Evolutionary conservation across 2,329 filamentous ascomycete species (phyloP).

Genomic region (Alternaria gansuensis): DNA sequence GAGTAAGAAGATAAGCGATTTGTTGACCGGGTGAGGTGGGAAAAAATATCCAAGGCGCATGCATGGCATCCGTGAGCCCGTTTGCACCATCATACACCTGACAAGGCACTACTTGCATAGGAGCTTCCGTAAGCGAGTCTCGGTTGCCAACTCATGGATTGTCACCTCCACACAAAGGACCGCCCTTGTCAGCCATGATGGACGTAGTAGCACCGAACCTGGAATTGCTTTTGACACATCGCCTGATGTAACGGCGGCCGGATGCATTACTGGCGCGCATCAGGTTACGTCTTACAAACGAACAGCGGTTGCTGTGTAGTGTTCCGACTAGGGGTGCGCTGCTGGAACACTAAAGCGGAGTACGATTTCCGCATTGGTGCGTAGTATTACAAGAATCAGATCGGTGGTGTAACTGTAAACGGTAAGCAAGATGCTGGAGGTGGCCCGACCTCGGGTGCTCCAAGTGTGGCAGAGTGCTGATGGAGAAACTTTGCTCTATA

Average conservation of each 20-base stretch:
- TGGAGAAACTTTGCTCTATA: conserved; percentile 36
- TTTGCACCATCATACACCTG: conserved; percentile 31
- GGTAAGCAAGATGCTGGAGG: conserved; percentile 36
- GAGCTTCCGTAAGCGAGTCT: conserved; percentile 11
- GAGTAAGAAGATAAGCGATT: conserved; percentile 24
- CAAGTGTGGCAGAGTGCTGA: conserved; percentile 17
- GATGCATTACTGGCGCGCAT: conserved; percentile 27
- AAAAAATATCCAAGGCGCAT: conserved; percentile 20
- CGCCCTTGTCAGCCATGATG: conserved; percentile 23
- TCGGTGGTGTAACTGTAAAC: conserved; percentile 38
- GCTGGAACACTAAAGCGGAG: conserved; percentile 32
- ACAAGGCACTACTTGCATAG: conserved; percentile 20
- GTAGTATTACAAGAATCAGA: conserved; percentile 34
- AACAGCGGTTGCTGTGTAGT: conserved; percentile 23
- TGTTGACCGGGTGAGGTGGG: conserved; percentile 27
- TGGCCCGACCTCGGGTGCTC: conserved; percentile 38
- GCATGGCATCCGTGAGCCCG: conserved; percentile 21
- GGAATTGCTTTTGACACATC: conserved; percentile 28
- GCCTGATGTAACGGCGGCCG: conserved; percentile 26
- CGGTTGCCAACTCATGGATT: conserved; percentile 8
- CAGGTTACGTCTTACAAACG: conserved; percentile 28
- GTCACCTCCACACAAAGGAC: conserved; percentile 9
- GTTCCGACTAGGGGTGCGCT: conserved; percentile 25
- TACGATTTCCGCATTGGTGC: conserved; percentile 25
- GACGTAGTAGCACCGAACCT: conserved; percentile 23